Conservation (phyloP, 441 rosid genomes). For the Erodium texanum region DNA sequence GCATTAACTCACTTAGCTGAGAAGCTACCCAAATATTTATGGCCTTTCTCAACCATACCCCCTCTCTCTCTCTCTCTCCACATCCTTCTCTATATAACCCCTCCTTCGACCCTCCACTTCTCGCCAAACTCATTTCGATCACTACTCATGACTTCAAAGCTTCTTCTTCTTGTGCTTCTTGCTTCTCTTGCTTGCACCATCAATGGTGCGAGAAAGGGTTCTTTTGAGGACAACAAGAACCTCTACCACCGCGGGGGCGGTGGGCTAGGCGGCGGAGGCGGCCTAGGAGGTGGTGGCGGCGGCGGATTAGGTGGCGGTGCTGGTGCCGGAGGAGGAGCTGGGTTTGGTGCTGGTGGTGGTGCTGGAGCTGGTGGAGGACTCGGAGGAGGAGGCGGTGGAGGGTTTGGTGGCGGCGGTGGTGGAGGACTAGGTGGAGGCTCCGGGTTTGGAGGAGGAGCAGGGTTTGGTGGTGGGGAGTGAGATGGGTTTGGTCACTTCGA, state of each 20-base stretch:
- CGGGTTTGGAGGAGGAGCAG: no score
- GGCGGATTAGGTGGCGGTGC: slow-evolving; percentile 25
- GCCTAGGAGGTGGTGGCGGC: slow-evolving; percentile 24
- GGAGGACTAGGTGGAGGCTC: no score
- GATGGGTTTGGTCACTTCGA: no score
- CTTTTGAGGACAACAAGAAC: slow-evolving; percentile 30
- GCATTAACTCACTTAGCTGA: slow-evolving; percentile 35
- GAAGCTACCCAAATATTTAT: slow-evolving; percentile 33
- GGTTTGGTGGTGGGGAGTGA: no score
- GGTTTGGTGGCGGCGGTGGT: no score
- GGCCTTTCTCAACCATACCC: slow-evolving; percentile 18
- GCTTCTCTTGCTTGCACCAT: slow-evolving; percentile 27
- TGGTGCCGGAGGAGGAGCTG: slow-evolving; percentile 23
- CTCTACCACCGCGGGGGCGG: slow-evolving; percentile 6
- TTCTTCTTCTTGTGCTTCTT: slow-evolving; percentile 30
- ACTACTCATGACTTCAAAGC: slow-evolving; percentile 22
- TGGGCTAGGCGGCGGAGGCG: slow-evolving; percentile 21
- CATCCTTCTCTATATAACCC: slow-evolving; percentile 20
- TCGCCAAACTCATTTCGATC: slow-evolving; percentile 16
- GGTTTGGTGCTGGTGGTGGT: slow-evolving; percentile 16
- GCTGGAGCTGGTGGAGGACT: slow-evolving; percentile 25
- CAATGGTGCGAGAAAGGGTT: slow-evolving; percentile 22
- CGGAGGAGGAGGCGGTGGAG: slow-evolving; percentile 19
- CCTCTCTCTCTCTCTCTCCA: no score
- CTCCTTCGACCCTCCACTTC: slow-evolving; percentile 15